These are phyloP conservation scores for Boletus vinaceobasis DNA, from an alignment of 768 basidiomycete species.

Conservation along the genomic window DNA sequence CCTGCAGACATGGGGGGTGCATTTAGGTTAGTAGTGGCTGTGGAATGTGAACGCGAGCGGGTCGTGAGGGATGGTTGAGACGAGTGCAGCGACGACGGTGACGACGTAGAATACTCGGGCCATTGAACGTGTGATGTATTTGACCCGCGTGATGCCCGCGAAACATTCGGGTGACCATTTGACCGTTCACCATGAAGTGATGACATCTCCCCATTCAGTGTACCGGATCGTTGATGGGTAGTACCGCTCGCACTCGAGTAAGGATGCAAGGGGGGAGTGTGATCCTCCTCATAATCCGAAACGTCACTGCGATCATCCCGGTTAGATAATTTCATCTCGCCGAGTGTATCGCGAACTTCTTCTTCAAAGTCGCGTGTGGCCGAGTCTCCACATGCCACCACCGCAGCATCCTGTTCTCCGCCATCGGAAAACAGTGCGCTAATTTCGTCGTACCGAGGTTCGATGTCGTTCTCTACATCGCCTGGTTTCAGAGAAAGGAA, in stretches of 20 bases:
- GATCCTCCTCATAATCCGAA: slow-evolving; percentile 63
- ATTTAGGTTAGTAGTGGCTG: slow-evolving; percentile 48
- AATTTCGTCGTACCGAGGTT: slow-evolving; percentile 57
- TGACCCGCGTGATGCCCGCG: slow-evolving; percentile 32
- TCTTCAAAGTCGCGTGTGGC: slow-evolving; percentile 37
- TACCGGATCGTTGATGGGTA: slow-evolving; percentile 48
- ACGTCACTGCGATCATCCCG: slow-evolving; percentile 52
- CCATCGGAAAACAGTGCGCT: slow-evolving; percentile 45
- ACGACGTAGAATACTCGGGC: slow-evolving; percentile 34
- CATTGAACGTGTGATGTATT: slow-evolving; percentile 25
- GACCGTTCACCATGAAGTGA: slow-evolving; percentile 35
- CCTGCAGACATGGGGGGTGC: slow-evolving; percentile 72
- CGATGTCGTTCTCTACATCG: slow-evolving; percentile 69
- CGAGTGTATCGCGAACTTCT: slow-evolving; percentile 49
- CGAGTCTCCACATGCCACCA: slow-evolving; percentile 22
- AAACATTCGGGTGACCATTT: slow-evolving; percentile 15
- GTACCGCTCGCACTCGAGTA: slow-evolving; percentile 33
- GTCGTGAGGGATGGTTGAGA: slow-evolving; percentile 50
- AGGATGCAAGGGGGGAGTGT: slow-evolving; percentile 33
- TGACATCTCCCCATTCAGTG: slow-evolving; percentile 32
- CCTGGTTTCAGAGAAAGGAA: slow-evolving; percentile 87
- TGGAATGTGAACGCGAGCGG: slow-evolving; percentile 59
- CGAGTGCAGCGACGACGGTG: slow-evolving; percentile 48
- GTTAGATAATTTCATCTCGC: slow-evolving; percentile 45
- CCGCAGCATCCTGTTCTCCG: slow-evolving; percentile 37